Base-by-base conservation (phyloP, 306 rosid genomes). In the Arachis hypogaea region DNA sequence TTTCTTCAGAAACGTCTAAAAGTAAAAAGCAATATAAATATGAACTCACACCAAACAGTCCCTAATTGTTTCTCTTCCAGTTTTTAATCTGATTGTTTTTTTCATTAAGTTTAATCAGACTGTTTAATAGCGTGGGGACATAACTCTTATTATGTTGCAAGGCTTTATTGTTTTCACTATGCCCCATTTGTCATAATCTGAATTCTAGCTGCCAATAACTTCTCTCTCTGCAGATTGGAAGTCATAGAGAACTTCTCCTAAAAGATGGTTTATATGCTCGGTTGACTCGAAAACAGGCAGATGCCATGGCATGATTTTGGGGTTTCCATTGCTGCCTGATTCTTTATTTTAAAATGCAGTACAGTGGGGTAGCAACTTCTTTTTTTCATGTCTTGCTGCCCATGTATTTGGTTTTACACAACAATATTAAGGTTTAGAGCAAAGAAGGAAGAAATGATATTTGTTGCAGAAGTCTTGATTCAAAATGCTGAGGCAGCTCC, bases 231-330 rank as follows among this genome's bases (percentile, higher is more conserved):
- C 90, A 92, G 97, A 73, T 50, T 68, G 99, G 97, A 64, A 91
- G 86, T 80, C 97, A 94, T 83, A 82, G 77, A 71, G 97, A 89
- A 75, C 96, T 94, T 77, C 92, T 94, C 46, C 41, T 75, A 40
- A 82, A 83, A 64, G 95, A 85, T 75, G 97, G 98, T 68, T 28
- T 91, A 45, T 93, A 91, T 73, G 97, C 98, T 9, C 85, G 91
- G 78, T 72, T 91, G 77, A 85, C 76, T 6, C 86, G 94, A 81
- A 89, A 85, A 72, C 98, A 93, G 73, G 91, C 92, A 40, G 98
- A 93, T 66, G 92, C 90, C 8, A 77, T 89, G 78, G 83, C 87
- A 47, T 91, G 84, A 91, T 71, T 65, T 77, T 76, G 56, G 55
- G 69, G 69, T 64, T 14, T 54, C 51, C 50, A 18, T 11, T 44